These are phyloP conservation scores for Trichoderma aggressivum DNA, from an alignment of 2,329 filamentous ascomycete species.

Conservation along the genomic window DNA sequence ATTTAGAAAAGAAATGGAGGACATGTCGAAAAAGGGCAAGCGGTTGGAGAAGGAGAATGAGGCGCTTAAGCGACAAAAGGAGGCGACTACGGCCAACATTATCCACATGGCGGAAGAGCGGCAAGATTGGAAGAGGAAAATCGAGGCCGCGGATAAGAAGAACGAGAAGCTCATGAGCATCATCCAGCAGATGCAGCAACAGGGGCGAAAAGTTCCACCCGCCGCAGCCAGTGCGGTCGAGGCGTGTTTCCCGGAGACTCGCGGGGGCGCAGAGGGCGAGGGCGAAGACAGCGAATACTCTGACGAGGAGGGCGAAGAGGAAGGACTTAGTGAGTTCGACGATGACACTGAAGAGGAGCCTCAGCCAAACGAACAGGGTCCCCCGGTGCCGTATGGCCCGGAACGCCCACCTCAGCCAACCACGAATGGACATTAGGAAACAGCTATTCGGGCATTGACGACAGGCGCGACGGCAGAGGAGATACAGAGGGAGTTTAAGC, in stretches of 20 bases:
- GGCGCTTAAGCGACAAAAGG: conserved; percentile 84
- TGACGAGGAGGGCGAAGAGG: conserved; percentile 60
- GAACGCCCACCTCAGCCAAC: conserved; percentile 45
- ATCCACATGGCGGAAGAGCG: conserved; percentile 96
- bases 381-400: conserved; percentile 45
- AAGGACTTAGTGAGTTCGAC: conserved; percentile 63
- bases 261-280: conserved; percentile 50
- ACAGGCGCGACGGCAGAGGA: not conserved
- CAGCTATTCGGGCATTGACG: conserved; percentile 21
- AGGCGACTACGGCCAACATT: conserved; percentile 90
- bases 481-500: not conserved
- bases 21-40: conserved; percentile 99
- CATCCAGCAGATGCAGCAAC: conserved; percentile 93
- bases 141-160: conserved; percentile 57
- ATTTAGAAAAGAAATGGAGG: conserved; percentile 98
- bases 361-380: conserved; percentile 34
- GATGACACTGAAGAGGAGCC: conserved; percentile 56
- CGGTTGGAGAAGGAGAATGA: conserved; percentile 95
- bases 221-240: conserved; percentile 58
- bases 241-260: conserved; percentile 54
- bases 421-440: conserved; percentile 45
- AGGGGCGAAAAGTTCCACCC: conserved; percentile 73
- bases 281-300: conserved; percentile 64
- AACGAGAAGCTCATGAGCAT: conserved; percentile 90
- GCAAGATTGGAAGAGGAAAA: conserved; percentile 74